phyloP scores from a whole-genome alignment of 345 rosid species.

The Murraya koenigii region DNA sequence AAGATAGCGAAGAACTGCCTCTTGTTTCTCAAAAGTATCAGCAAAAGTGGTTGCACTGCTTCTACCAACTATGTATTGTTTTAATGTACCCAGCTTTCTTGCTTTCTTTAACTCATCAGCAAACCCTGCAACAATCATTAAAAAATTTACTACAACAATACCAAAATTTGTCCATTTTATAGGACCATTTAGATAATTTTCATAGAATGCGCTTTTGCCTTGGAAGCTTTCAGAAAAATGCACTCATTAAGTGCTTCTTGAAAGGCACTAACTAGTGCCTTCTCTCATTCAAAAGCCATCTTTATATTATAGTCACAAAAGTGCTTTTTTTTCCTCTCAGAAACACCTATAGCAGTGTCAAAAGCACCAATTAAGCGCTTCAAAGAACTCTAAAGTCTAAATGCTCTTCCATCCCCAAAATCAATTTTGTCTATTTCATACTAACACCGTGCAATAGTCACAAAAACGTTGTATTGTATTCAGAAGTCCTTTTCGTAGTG shows the following conservation, averaged over 20 bases:
- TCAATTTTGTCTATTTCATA: background rate
- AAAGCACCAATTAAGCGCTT: no score
- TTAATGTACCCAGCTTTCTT: constrained; percentile 61
- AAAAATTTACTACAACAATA: background rate
- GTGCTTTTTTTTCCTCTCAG: no score
- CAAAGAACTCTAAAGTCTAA: no score
- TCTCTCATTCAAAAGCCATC: background rate
- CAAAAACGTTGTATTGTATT: background rate
- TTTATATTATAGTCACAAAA: background rate
- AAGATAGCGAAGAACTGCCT: constrained; percentile 69
- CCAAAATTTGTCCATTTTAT: background rate
- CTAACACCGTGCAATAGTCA: background rate
- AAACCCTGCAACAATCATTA: constrained; percentile 38
- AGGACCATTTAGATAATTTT: background rate
- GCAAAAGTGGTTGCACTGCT: constrained; percentile 85
- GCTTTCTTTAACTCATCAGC: constrained; percentile 82
- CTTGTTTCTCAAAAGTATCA: constrained; percentile 80
- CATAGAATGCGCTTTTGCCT: background rate
- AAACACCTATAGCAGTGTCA: no score
- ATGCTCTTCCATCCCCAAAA: background rate
- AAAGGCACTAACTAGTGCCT: background rate
- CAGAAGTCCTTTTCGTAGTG: background rate
- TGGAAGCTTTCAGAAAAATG: background rate
- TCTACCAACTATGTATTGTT: constrained; percentile 76
- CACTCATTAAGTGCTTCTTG: background rate